phyloP scores from a whole-genome alignment of 192 early-diverging fungal genomes.

The Paraglomus occultum region DNA sequence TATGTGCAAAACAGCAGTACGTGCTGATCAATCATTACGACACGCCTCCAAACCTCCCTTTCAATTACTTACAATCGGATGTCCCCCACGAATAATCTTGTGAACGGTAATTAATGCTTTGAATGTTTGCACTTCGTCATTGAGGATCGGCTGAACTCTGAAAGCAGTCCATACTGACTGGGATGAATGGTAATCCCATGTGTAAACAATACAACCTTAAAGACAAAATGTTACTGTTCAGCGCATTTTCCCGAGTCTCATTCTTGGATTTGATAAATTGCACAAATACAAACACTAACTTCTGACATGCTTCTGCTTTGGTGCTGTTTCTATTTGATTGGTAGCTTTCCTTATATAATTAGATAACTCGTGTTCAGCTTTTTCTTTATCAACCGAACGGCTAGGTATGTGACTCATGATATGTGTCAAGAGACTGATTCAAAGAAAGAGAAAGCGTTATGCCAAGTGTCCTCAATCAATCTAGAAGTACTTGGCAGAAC shows the following conservation, averaged over 20 bases:
- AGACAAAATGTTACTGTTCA: slow-evolving; percentile 4
- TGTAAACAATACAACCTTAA: slow-evolving; percentile 84
- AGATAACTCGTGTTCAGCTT: slow-evolving; percentile 83
- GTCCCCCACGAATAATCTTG: slow-evolving; percentile 94
- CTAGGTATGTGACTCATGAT: slow-evolving; percentile 41
- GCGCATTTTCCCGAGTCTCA: background rate
- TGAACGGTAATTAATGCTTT: slow-evolving; percentile 93
- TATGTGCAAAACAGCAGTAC: background rate
- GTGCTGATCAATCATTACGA: background rate
- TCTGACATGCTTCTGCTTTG: slow-evolving; percentile 97
- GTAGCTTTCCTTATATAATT: slow-evolving; percentile 91
- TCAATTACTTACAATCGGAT: slow-evolving; percentile 61
- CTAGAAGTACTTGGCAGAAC: too few relatives aligned
- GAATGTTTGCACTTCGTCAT: slow-evolving; percentile 95
- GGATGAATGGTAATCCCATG: slow-evolving; percentile 88
- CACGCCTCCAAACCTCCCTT: background rate
- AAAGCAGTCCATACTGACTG: slow-evolving; percentile 83
- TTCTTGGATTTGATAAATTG: slow-evolving; percentile 11
- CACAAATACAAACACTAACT: slow-evolving; percentile 40
- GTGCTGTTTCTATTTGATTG: slow-evolving; percentile 83
- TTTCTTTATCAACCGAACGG: slow-evolving; percentile 61
- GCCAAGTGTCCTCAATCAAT: too few relatives aligned
- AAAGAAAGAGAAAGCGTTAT: too few relatives aligned
- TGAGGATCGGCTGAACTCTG: slow-evolving; percentile 81
- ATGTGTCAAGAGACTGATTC: too few relatives aligned